A percentile compares a stretch with the other conserved stretches of the same genome.
Evolutionary conservation across 1,284 basidiomycete genomes (phyloP).

Genomic region (Cutaneotrichosporon cavernicola): DNA sequence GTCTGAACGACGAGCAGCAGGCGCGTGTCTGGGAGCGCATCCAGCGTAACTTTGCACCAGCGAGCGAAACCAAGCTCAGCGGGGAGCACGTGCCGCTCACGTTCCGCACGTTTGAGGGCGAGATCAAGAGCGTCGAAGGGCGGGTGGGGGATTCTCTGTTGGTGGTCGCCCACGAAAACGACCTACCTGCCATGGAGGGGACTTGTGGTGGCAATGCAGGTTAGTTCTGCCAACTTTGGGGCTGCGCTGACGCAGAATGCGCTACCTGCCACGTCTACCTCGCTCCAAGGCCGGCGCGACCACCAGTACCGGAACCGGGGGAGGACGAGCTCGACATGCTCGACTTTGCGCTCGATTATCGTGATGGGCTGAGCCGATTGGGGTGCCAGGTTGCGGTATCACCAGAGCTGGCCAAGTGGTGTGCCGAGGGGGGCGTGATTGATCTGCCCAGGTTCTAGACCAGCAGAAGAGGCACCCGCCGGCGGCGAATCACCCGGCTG

Average conservation of each 20-base stretch:
- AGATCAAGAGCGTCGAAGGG: slow-evolving; percentile 32
- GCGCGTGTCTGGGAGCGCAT: slow-evolving; percentile 29
- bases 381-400: slow-evolving; percentile 53
- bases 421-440: slow-evolving; percentile 40
- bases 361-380: slow-evolving; percentile 44
- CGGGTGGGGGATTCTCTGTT: slow-evolving; percentile 45
- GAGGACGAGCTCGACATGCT: slow-evolving; percentile 54
- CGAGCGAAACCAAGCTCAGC: background rate
- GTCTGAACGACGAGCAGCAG: slow-evolving; percentile 65
- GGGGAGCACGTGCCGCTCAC: slow-evolving; percentile 25
- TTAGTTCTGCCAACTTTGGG: slow-evolving; percentile 23
- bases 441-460: slow-evolving; percentile 43
- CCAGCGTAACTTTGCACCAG: slow-evolving; percentile 3
- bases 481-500: no score
- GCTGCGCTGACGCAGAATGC: slow-evolving; percentile 40
- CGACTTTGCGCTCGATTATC: slow-evolving; percentile 44
- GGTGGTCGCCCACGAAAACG: slow-evolving; percentile 42
- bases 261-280: slow-evolving; percentile 54
- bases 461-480: no score
- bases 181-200: slow-evolving; percentile 51
- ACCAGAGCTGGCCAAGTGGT: slow-evolving; percentile 44
- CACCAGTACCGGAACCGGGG: slow-evolving; percentile 37
- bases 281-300: slow-evolving; percentile 17
- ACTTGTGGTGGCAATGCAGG: slow-evolving; percentile 52
- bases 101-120: slow-evolving; percentile 44